These are phyloP conservation scores for Penicillium palitans DNA, from an alignment of 2,329 filamentous ascomycete species.

Conservation along the genomic window DNA sequence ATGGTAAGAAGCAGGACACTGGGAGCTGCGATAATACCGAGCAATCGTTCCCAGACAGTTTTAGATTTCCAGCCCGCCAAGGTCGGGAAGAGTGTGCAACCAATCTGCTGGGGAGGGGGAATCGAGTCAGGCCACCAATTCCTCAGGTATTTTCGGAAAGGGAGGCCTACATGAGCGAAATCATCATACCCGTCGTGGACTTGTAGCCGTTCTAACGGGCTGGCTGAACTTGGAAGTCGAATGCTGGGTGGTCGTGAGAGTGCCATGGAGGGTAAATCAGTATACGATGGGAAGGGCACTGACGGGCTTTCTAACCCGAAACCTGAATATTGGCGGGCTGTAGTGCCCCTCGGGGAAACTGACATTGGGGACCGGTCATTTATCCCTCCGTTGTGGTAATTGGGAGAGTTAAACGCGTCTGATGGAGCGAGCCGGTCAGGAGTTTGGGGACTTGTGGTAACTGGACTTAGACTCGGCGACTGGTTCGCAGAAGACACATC, in stretches of 20 bases:
- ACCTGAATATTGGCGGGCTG: slow-evolving; percentile 14
- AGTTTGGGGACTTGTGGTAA: slow-evolving; percentile 27
- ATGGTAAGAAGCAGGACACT: slow-evolving; percentile 87
- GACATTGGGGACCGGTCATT: slow-evolving; percentile 27
- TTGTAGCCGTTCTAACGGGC: slow-evolving; percentile 32
- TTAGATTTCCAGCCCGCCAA: slow-evolving; percentile 80
- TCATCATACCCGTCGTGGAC: slow-evolving; percentile 31
- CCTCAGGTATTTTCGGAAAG: slow-evolving; percentile 45
- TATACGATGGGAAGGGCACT: slow-evolving; percentile 68
- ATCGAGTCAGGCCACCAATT: slow-evolving; percentile 80
- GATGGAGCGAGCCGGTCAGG: slow-evolving; percentile 48
- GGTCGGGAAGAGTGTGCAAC: slow-evolving; percentile 81
- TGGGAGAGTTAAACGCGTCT: slow-evolving; percentile 40
- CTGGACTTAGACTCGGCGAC: slow-evolving; percentile 38
- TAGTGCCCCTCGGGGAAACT: slow-evolving; percentile 34
- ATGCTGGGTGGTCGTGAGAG: slow-evolving; percentile 57
- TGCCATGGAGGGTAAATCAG: slow-evolving; percentile 55
- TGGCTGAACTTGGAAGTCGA: slow-evolving; percentile 50
- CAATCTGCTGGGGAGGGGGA: slow-evolving; percentile 69
- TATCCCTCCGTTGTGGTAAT: slow-evolving; percentile 32
- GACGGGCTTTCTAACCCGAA: slow-evolving; percentile 40
- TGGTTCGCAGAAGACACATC: slow-evolving; percentile 31
- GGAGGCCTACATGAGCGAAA: slow-evolving; percentile 43
- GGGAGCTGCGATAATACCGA: slow-evolving; percentile 81
- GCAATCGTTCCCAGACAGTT: slow-evolving; percentile 75